Evolutionary conservation across 371 early-diverging fungal species (phyloP).

Genomic region (Blakeslea trispora): DNA sequence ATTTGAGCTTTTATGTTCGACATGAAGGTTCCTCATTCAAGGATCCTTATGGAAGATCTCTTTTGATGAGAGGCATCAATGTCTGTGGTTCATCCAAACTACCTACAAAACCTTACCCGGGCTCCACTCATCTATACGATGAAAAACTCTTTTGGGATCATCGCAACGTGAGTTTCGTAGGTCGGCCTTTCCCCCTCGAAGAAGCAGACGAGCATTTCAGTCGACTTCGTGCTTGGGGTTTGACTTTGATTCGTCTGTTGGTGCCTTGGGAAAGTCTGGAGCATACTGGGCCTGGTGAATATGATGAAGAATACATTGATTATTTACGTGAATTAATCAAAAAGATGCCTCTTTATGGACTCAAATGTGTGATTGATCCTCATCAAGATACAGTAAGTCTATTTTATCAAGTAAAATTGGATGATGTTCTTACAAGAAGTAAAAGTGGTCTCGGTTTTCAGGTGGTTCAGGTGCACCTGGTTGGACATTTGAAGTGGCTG

Average conservation of each 20-base stretch:
- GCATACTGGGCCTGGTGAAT: constrained; percentile 79
- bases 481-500: constrained; percentile 80
- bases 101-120: constrained; percentile 56
- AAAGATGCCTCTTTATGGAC: constrained; percentile 64
- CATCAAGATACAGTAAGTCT: constrained; percentile 76
- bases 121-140: constrained; percentile 56
- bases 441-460: constrained; percentile 70
- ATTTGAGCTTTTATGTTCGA: constrained; percentile 23
- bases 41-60: constrained; percentile 52
- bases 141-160: constrained; percentile 64
- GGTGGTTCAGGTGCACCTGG: constrained; percentile 89
- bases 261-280: constrained; percentile 90
- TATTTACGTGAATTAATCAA: constrained; percentile 70
- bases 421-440: neutral
- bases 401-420: too few species aligned
- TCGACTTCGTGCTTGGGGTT: constrained; percentile 76
- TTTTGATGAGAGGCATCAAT: constrained; percentile 68
- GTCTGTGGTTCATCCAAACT: constrained; percentile 66
- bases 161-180: constrained; percentile 62
- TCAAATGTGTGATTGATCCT: constrained; percentile 83
- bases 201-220: constrained; percentile 82
- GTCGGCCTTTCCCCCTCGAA: constrained; percentile 80
- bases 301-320: constrained; percentile 82
- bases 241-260: constrained; percentile 75
- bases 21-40: constrained; percentile 53